Evolutionary conservation across 2,329 filamentous ascomycete species (phyloP).

Genomic region (Lasiodiplodia sp.): DNA sequence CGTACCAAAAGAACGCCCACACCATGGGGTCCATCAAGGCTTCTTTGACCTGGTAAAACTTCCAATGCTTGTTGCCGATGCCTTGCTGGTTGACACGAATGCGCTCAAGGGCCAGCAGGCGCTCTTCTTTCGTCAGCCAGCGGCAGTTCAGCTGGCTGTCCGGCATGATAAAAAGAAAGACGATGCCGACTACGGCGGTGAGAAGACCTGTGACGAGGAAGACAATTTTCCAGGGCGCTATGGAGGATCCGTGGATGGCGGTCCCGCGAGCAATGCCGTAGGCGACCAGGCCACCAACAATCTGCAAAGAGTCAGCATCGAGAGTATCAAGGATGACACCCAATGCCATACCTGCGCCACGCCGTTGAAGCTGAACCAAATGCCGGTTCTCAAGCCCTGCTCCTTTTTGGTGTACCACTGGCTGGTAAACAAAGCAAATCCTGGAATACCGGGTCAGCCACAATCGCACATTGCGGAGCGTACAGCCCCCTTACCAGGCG

Average conservation of each 20-base stretch:
- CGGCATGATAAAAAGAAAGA: conserved; percentile 58
- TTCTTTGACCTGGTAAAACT: conserved; percentile 67
- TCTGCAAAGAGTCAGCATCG: conserved; percentile 44
- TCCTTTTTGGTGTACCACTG: conserved; percentile 78
- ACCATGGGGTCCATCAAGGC: conserved; percentile 62
- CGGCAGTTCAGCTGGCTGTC: conserved; percentile 68
- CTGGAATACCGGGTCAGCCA: not conserved
- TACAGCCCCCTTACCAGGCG: conserved; percentile 54
- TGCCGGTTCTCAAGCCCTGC: conserved; percentile 67
- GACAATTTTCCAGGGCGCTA: conserved; percentile 71
- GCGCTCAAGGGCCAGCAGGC: conserved; percentile 70
- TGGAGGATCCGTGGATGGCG: conserved; percentile 60
- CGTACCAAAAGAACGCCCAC: conserved; percentile 66
- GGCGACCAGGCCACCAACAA: conserved; percentile 68
- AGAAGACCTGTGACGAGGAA: conserved; percentile 56
- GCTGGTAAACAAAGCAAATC: conserved; percentile 71
- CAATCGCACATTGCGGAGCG: not conserved
- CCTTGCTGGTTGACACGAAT: conserved; percentile 76
- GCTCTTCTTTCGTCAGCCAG: conserved; percentile 71
- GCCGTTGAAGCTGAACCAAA: conserved; percentile 75
- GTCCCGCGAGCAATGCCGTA: conserved; percentile 69
- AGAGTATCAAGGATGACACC: no score
- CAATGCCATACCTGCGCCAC: conserved; percentile 55
- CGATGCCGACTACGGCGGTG: conserved; percentile 50
- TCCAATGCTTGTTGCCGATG: conserved; percentile 70